Evolutionary conservation across 1,139 yeast genomes (phyloP).

Genomic region (Blastobotrys arbuscula): DNA sequence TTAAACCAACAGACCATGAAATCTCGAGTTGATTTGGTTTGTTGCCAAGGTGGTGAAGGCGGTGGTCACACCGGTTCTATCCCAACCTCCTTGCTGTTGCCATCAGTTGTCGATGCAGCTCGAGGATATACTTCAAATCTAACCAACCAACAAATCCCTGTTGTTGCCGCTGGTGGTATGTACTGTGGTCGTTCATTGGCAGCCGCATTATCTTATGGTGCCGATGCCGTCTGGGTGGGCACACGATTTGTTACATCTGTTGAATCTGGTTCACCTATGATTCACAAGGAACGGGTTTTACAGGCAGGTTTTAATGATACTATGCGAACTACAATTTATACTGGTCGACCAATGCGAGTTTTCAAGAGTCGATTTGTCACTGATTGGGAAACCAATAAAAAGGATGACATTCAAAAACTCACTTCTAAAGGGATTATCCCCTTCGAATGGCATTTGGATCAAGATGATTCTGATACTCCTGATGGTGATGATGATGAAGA

Average conservation of each 20-base stretch:
- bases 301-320: constrained; percentile 25
- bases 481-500: constrained; percentile 17
- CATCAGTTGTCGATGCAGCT: constrained; percentile 37
- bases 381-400: constrained; percentile 26
- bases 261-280: constrained; percentile 27
- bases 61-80: constrained; percentile 46
- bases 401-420: constrained; percentile 21
- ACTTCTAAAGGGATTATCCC: constrained; percentile 26
- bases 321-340: constrained; percentile 24
- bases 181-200: constrained; percentile 32
- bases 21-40: constrained; percentile 37
- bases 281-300: constrained; percentile 25
- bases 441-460: constrained; percentile 21
- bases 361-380: constrained; percentile 22
- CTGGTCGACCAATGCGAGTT: constrained; percentile 29
- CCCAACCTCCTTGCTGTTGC: constrained; percentile 27
- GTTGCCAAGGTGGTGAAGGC: constrained; percentile 47
- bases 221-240: constrained; percentile 43
- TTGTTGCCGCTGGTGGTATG: constrained; percentile 46
- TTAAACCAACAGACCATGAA: constrained; percentile 19
- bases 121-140: constrained; percentile 23
- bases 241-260: constrained; percentile 28
- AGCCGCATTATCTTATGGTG: constrained; percentile 37
- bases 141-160: constrained; percentile 29
- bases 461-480: constrained; percentile 17